phyloP scores from a whole-genome alignment of 768 basidiomycete genomes.

The Lactifluus echinatus region DNA sequence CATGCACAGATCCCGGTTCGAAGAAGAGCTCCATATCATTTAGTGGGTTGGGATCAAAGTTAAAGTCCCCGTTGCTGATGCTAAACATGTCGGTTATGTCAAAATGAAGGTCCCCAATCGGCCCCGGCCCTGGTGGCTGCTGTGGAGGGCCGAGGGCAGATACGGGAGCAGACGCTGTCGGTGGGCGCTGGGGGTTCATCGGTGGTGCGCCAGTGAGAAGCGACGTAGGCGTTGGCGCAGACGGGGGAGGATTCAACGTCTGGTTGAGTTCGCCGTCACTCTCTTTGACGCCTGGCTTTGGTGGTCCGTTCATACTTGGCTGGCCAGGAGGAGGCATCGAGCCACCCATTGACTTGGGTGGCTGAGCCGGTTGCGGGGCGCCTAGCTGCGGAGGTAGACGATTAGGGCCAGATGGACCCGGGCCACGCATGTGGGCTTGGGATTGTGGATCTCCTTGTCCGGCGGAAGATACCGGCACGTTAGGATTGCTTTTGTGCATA shows the following conservation, averaged over 20 bases:
- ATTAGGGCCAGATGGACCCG: neutral
- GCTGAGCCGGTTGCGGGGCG: slow-evolving; percentile 10
- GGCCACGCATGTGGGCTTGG: slow-evolving; percentile 1
- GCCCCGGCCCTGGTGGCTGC: neutral
- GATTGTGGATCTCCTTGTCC: slow-evolving; percentile 1
- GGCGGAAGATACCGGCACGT: neutral
- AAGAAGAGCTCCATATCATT: slow-evolving; percentile 6
- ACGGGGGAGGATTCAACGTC: slow-evolving; percentile 2
- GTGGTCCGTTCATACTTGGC: slow-evolving; percentile 15
- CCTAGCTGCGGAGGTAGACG: slow-evolving; percentile 7
- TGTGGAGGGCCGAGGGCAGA: neutral
- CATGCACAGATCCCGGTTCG: slow-evolving; percentile 1
- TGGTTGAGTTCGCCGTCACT: slow-evolving; percentile 10
- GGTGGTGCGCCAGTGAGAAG: slow-evolving; percentile 5
- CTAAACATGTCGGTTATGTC: slow-evolving; percentile 12
- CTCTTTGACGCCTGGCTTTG: slow-evolving; percentile 11
- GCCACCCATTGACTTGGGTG: slow-evolving; percentile 12
- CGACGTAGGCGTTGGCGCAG: slow-evolving; percentile 13
- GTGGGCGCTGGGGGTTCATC: slow-evolving; percentile 15
- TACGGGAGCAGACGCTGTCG: slow-evolving; percentile 7
- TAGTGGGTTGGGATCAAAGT: neutral
- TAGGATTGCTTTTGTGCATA: slow-evolving; percentile 1
- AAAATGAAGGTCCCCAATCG: slow-evolving; percentile 1
- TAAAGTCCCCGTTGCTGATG: slow-evolving; percentile 2
- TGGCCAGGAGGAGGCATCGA: slow-evolving; percentile 23